Evolutionary conservation across 2,329 filamentous ascomycete species (phyloP), one percentile per base, ranked within the genome.

Genomic region (Pestalotiopsis sp.): DNA sequence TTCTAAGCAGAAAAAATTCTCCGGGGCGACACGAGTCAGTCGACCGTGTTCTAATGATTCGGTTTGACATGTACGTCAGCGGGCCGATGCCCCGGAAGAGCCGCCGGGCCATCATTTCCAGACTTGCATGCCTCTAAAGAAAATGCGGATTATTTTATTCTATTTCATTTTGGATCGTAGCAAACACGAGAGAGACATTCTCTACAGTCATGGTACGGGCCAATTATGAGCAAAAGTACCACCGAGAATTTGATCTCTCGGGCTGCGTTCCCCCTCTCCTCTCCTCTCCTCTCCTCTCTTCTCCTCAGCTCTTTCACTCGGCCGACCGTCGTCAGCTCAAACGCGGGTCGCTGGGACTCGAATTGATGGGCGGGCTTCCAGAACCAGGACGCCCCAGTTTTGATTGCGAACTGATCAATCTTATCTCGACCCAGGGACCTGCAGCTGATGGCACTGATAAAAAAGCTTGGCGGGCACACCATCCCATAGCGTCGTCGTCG

Each of bases 381-480:
- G 56, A 45, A 31, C 52, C 56, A 27, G 39, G 65, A 39, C 27
- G 41, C 66, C 56, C 66, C 66, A 64, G 59, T 68, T 68, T 68
- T 68, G 66, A 68, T 68, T 67, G n/a, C 62, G 17, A 59, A 25
- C 27, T n/a, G 56, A 59, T 60, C 52, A 67, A 60, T 67, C 65
- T 67, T 67, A 67, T 67, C 65, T 67, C 65, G 27, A 67, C 52
- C 25, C 52, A 67, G 65, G 65, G 36, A 59, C 60, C 17, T 68
- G 66, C 66, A 68, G 66, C 39, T 63, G 58, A 64, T 63, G 38
- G 66, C 27, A 36, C 41, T 25, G 66, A 68, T 68, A 64, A 68
- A 64, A 68, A 68, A 68, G 66, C 66, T 68, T 68, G 66, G 66
- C 66, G 36, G 25, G 13, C 57, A 59, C 57, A 59, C 57, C 57